Evolutionary conservation across 768 basidiomycete species (phyloP).

Genomic region (Mycena chlorophos): DNA sequence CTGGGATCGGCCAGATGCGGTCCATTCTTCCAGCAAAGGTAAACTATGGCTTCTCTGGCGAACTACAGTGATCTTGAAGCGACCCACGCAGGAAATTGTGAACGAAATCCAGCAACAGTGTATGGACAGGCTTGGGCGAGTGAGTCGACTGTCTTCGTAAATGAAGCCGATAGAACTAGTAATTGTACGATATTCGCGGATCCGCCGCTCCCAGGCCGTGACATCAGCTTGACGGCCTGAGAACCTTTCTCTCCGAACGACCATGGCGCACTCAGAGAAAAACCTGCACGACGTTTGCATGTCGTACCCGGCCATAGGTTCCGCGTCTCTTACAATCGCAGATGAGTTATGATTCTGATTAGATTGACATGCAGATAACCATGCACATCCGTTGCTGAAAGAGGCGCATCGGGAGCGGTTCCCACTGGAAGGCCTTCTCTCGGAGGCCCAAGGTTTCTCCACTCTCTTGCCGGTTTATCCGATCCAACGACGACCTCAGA

Average conservation of each 20-base stretch:
- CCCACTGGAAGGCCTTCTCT: constrained; percentile 64
- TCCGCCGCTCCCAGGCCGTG: too few species aligned
- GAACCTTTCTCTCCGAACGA: too few species aligned
- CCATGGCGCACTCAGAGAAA: too few species aligned
- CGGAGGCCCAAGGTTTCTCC: constrained; percentile 48
- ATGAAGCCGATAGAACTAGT: too few species aligned
- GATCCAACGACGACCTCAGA: constrained; percentile 25
- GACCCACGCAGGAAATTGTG: too few species aligned
- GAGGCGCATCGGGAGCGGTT: constrained; percentile 44
- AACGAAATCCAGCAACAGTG: too few species aligned
- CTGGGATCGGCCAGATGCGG: constrained; percentile 59
- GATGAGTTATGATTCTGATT: constrained; percentile 23
- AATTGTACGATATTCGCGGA: too few species aligned
- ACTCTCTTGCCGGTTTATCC: background rate
- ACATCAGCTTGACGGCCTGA: too few species aligned
- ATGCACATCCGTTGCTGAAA: constrained; percentile 70
- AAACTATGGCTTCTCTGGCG: too few species aligned
- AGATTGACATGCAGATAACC: constrained; percentile 76
- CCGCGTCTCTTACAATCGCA: constrained; percentile 2
- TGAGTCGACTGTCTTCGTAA: background rate
- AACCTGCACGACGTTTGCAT: too few species aligned
- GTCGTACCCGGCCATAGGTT: too few species aligned
- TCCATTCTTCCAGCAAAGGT: constrained; percentile 43
- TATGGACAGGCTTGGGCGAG: background rate
- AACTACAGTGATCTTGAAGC: too few species aligned